Evolutionary conservation across 495 filamentous ascomycete genomes (phyloP).

Genomic region (Xylaria telfairii): DNA sequence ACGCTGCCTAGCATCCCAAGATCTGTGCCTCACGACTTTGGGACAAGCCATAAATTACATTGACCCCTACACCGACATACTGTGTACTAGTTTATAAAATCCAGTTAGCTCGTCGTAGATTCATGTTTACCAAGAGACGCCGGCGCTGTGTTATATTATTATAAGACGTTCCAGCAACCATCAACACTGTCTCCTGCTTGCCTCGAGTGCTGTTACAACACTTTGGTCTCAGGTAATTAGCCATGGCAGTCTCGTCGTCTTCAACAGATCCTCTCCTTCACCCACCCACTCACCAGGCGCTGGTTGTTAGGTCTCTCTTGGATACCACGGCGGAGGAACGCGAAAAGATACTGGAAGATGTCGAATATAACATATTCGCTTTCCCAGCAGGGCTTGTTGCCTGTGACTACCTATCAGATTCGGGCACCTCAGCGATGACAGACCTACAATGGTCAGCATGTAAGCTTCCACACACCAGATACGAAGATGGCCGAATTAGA

Average conservation of each 20-base stretch:
- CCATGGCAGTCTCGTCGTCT: slow-evolving; percentile 6
- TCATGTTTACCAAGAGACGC: background rate
- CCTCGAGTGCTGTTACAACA: background rate
- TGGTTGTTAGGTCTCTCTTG: slow-evolving; percentile 19
- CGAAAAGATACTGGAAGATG: slow-evolving; percentile 17
- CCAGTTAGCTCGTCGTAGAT: background rate
- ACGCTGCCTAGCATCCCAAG: background rate
- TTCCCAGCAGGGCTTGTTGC: slow-evolving; percentile 21
- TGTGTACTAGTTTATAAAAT: background rate
- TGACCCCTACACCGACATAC: background rate
- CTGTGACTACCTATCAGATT: slow-evolving; percentile 24
- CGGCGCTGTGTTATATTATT: background rate
- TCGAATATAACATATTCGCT: slow-evolving; percentile 23
- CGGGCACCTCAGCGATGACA: slow-evolving; percentile 25
- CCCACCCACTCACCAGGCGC: slow-evolving; percentile 21
- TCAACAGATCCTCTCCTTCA: background rate
- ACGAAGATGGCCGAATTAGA: background rate
- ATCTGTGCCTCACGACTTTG: background rate
- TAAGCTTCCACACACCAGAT: background rate
- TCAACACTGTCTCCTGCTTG: background rate
- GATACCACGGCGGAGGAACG: slow-evolving; percentile 20
- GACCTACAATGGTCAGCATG: slow-evolving; percentile 26
- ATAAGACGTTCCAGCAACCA: background rate
- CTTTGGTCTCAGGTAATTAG: background rate
- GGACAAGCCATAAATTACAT: background rate